These are phyloP conservation scores for Samsoniella hepiali DNA, from an alignment of 2,329 filamentous ascomycete genomes.

Conservation along the genomic window DNA sequence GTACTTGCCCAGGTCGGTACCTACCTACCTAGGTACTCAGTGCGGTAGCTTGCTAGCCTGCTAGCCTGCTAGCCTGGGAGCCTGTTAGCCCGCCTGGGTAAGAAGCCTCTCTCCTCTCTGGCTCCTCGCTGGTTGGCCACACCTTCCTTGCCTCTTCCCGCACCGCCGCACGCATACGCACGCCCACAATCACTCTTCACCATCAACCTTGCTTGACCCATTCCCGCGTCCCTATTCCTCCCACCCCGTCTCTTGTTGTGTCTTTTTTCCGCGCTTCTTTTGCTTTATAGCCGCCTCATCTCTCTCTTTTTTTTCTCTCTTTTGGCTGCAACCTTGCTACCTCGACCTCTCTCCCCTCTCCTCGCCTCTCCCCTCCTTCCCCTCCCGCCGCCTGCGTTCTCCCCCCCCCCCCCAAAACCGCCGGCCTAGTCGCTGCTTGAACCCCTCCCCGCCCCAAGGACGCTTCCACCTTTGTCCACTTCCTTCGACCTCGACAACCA, in stretches of 20 bases:
- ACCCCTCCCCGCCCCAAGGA: conserved; percentile 4
- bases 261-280: conserved; percentile 7
- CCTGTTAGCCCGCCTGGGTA: no score
- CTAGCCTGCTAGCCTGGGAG: background rate
- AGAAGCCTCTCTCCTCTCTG: background rate
- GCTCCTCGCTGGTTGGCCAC: background rate
- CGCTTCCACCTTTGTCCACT: conserved; percentile 4
- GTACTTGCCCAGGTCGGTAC: background rate
- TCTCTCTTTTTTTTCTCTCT: background rate
- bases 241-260: conserved; percentile 2
- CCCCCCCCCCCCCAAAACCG: background rate
- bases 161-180: background rate
- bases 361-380: background rate
- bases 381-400: background rate
- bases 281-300: conserved; percentile 2
- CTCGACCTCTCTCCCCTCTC: background rate
- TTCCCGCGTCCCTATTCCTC: conserved; percentile 1
- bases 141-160: conserved; percentile 1
- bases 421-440: conserved; percentile 5
- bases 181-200: background rate
- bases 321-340: background rate
- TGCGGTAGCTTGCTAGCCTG: background rate
- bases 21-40: background rate
- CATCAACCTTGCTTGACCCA: conserved; percentile 1
- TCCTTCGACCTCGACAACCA: background rate